These are phyloP conservation scores for Penicillium lagena DNA, from an alignment of 495 filamentous ascomycete species.

Conservation along the genomic window DNA sequence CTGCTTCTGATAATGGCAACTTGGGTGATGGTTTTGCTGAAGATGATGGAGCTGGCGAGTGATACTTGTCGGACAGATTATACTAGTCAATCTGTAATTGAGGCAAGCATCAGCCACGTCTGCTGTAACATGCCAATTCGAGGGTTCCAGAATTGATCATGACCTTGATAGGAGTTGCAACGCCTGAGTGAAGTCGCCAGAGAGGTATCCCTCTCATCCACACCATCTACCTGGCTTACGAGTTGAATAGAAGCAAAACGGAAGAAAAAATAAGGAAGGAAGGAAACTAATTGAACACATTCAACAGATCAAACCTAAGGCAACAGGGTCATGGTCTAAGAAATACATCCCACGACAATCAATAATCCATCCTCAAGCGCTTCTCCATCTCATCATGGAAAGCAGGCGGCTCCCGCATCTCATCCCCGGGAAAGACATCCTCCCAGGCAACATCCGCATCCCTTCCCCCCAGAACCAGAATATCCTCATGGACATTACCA, in stretches of 20 bases:
- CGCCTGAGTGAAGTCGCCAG: no score
- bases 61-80: no score
- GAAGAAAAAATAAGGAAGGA: slow-evolving; percentile 6
- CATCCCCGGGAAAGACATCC: slow-evolving; percentile 71
- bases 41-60: no score
- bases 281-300: slow-evolving; percentile 18
- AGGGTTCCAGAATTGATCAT: no score
- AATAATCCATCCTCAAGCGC: slow-evolving; percentile 70
- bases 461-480: slow-evolving; percentile 61
- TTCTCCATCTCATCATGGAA: slow-evolving; percentile 94
- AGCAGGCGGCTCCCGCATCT: slow-evolving; percentile 52
- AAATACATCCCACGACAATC: slow-evolving; percentile 14
- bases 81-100: no score
- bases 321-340: slow-evolving; percentile 6
- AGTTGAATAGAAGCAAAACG: background rate
- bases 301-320: slow-evolving; percentile 6
- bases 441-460: slow-evolving; percentile 78
- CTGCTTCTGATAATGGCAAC: no score
- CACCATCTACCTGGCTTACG: background rate
- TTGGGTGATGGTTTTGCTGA: no score
- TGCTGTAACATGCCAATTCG: no score
- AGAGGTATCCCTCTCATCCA: background rate
- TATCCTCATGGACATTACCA: slow-evolving; percentile 64
- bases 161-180: no score
- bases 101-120: no score